Conservation (phyloP, 2,329 filamentous ascomycete species). For the Fusarium paranaense region DNA sequence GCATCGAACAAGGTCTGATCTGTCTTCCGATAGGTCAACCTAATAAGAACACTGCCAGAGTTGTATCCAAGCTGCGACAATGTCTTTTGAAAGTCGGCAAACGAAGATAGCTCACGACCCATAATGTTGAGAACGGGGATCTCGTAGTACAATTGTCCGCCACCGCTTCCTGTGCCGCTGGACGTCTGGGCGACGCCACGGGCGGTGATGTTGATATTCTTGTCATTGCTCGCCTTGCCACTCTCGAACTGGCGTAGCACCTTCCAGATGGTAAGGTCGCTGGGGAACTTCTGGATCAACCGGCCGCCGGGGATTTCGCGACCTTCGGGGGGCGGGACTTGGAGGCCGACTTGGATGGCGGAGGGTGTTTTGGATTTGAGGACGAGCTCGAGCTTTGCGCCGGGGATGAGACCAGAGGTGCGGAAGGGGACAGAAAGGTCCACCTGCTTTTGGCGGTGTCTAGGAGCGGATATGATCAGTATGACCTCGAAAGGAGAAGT, state of each 20-base stretch:
- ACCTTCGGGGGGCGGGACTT: conserved; percentile 80
- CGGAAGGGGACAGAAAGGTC: conserved; percentile 89
- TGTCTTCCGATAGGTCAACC: conserved; percentile 81
- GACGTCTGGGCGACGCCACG: conserved; percentile 76
- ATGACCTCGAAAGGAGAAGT: neutral
- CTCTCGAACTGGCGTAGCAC: conserved; percentile 91
- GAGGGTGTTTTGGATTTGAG: conserved; percentile 87
- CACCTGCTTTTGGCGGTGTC: conserved; percentile 85
- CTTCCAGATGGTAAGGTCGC: conserved; percentile 89
- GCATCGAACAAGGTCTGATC: conserved; percentile 86
- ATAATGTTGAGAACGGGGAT: conserved; percentile 86
- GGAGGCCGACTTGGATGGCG: conserved; percentile 88
- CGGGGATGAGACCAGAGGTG: conserved; percentile 82
- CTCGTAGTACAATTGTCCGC: conserved; percentile 89
- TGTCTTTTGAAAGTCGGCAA: conserved; percentile 89
- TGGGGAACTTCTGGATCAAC: conserved; percentile 86
- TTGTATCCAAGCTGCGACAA: conserved; percentile 89
- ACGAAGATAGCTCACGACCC: conserved; percentile 80
- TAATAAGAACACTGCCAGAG: conserved; percentile 82
- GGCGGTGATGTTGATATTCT: conserved; percentile 83
- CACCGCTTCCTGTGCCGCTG: conserved; percentile 63
- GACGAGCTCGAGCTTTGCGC: conserved; percentile 93
- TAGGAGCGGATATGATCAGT: conserved; percentile 47
- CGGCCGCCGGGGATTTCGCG: conserved; percentile 72
- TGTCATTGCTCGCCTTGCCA: conserved; percentile 70